A percentile compares a stretch with the other conserved stretches of the same genome.
Conservation (phyloP, 345 rosid species). For the Salix udensis region DNA sequence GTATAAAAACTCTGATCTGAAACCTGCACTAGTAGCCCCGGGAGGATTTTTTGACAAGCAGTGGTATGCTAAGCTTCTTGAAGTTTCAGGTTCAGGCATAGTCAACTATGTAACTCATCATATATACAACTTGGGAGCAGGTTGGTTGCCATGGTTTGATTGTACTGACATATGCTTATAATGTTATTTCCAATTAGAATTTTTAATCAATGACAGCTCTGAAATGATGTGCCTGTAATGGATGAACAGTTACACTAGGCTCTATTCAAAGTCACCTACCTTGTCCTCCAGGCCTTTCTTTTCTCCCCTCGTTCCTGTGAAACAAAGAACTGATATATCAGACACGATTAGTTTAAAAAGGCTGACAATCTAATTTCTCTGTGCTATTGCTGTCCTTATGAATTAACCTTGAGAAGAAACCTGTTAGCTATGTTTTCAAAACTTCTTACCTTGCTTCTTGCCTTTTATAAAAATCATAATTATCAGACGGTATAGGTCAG, state of each 20-base stretch:
- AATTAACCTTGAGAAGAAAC: not conserved
- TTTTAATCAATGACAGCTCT: too few relatives aligned
- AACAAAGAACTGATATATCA: not conserved
- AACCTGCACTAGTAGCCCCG: constrained; percentile 75
- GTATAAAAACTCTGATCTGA: constrained; percentile 47
- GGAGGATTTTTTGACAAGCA: constrained; percentile 77
- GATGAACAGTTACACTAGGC: not conserved
- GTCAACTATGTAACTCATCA: constrained; percentile 74
- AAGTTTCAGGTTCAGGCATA: constrained; percentile 58
- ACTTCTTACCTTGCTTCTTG: not conserved
- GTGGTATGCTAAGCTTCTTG: constrained; percentile 77
- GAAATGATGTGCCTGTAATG: too few relatives aligned
- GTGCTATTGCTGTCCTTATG: not conserved
- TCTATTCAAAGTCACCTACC: not conserved
- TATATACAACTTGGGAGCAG: constrained; percentile 92
- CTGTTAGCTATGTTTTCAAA: not conserved
- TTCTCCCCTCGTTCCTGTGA: not conserved
- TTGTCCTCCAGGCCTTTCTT: not conserved
- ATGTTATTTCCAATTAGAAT: too few relatives aligned
- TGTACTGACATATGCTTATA: not conserved
- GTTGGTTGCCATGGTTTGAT: constrained; percentile 21
- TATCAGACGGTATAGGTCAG: not conserved
- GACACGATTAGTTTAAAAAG: not conserved
- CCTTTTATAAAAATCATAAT: not conserved
- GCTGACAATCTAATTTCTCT: not conserved